Evolutionary conservation across 2,329 filamentous ascomycete genomes (phyloP).

Genomic region (Colletotrichum brevisporum): DNA sequence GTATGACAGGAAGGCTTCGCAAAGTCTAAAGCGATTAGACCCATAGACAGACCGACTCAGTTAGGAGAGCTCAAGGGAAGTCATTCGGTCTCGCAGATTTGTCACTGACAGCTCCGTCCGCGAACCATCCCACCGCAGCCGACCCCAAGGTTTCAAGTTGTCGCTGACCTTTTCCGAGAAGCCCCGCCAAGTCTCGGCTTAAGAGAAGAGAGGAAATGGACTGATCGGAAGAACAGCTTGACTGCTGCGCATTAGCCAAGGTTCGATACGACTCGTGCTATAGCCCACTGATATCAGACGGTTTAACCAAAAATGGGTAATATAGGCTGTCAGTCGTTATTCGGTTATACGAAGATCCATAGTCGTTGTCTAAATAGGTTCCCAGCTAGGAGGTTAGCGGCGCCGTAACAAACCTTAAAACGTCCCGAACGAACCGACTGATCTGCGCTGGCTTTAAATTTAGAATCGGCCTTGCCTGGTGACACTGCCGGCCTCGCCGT

Average conservation of each 20-base stretch:
- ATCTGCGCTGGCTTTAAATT: constrained; percentile 3
- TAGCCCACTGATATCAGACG: background rate
- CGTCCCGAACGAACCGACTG: constrained; percentile 12
- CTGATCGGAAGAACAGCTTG: too few species aligned
- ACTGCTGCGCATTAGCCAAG: background rate
- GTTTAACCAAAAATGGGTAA: background rate
- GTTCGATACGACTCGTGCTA: background rate
- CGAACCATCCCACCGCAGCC: too few species aligned
- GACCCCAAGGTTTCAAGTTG: too few species aligned
- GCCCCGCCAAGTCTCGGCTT: background rate
- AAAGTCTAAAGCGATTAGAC: too few species aligned
- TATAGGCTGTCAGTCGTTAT: background rate
- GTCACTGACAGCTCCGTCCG: too few species aligned
- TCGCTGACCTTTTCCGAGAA: background rate
- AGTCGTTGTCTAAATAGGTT: background rate
- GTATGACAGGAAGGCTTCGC: too few species aligned
- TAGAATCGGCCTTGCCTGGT: background rate
- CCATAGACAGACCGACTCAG: too few species aligned
- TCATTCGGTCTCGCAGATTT: too few species aligned
- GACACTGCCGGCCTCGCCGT: background rate
- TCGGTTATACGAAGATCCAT: background rate
- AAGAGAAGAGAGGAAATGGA: too few species aligned
- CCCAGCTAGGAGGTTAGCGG: constrained; percentile 4
- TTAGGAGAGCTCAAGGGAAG: too few species aligned
- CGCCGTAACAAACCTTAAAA: background rate